Evolutionary conservation across 352 stramenopile genomes (phyloP), one percentile per base, ranked within the genome.

Genomic region (Globisporangium heterothallicum): DNA sequence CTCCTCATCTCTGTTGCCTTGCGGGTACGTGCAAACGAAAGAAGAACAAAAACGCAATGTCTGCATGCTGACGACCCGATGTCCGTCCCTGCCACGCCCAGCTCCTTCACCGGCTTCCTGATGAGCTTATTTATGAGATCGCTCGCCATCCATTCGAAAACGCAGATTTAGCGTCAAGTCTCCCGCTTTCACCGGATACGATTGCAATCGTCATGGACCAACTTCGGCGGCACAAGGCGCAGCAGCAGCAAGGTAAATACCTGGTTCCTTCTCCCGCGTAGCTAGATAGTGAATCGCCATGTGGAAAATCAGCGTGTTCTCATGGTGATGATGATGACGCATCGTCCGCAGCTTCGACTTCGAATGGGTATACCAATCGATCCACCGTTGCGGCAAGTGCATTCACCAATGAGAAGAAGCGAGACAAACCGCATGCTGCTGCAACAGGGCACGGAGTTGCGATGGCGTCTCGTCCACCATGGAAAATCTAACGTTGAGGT

Each of bases 91-190:
- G 7, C 19, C n/a, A 16, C 19, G 22, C 16, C 4, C 47, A 92
- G 68, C 57, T 96, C 22, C 68, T 95, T 9, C 86, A 94, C 21
- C 83, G 84, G n/a, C 56, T 96, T 14, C 84, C 87, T 0, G 75
- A 93, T 27, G 79, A 92, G 4, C 71, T 96, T 14, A 42, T 95
- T 21, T 90, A 81, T 52, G 84, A 96, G 53, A 95, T 96, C 44
- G 78, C 78, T 27, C 70, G 83, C 12, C 86, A 96, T 66, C 84
- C 87, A 2, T 88, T 93, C 46, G 78, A 78, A 22, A 68, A 78
- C 14, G 73, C 83, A 3, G 80, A 94, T 44, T 67, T 58, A 4
- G 65, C 68, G 16, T 64, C 59, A 0, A 85, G 78, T 27, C 41
- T 91, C 38, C 74, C 80, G 9, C 79, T 85, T 30, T 77, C 75